Evolutionary conservation across 768 basidiomycete genomes (phyloP).

Genomic region (Rubroboletus satanas): DNA sequence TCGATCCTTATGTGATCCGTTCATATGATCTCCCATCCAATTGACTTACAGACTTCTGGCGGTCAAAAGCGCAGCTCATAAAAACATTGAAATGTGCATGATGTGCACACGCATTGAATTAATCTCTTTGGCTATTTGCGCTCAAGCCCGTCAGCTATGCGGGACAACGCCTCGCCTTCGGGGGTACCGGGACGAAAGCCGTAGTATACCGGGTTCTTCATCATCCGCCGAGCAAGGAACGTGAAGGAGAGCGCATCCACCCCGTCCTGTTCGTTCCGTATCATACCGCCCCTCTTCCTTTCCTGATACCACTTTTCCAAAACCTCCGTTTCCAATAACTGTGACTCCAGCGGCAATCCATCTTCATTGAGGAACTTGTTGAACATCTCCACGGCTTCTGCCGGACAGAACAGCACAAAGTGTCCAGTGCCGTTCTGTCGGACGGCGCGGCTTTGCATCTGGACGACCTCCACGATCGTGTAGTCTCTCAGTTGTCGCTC

Average conservation of each 20-base stretch:
- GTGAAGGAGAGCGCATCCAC: slow-evolving; percentile 80
- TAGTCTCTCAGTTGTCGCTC: slow-evolving; percentile 80
- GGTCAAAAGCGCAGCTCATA: not conserved
- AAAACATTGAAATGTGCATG: not conserved
- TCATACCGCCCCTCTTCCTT: slow-evolving; percentile 36
- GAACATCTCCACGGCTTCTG: slow-evolving; percentile 78
- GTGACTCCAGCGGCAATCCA: slow-evolving; percentile 87
- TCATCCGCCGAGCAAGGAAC: slow-evolving; percentile 67
- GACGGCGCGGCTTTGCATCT: slow-evolving; percentile 89
- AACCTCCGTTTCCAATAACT: slow-evolving; percentile 48
- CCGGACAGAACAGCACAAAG: slow-evolving; percentile 87
- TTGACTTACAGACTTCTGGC: not conserved
- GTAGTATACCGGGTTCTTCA: slow-evolving; percentile 84
- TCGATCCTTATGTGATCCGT: too few relatives aligned
- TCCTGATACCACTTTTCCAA: slow-evolving; percentile 47
- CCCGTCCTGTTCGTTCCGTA: slow-evolving; percentile 57
- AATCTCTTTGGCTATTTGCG: not conserved
- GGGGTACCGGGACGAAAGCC: slow-evolving; percentile 42
- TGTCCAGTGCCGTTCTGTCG: slow-evolving; percentile 55
- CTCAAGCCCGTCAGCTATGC: slow-evolving; percentile 57
- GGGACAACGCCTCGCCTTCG: slow-evolving; percentile 58
- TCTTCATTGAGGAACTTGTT: slow-evolving; percentile 75
- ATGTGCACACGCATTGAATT: not conserved
- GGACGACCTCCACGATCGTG: slow-evolving; percentile 71
- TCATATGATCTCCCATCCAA: not conserved